Conservation (phyloP, 176 grass and related monocot species). For the Ensete glaucum region DNA sequence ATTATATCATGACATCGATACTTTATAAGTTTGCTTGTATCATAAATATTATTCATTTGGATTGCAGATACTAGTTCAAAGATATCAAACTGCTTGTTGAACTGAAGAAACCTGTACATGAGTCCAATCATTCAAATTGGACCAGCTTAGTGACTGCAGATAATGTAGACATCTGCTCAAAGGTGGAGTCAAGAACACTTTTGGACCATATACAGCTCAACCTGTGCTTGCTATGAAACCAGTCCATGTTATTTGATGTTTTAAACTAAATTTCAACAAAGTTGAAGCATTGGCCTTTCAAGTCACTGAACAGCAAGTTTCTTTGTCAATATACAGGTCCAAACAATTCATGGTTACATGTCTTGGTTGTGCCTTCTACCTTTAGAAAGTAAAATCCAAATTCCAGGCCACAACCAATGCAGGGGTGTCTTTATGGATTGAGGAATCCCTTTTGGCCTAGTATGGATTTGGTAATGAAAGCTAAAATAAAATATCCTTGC, state of each 20-base stretch:
- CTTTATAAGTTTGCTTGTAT: too few species aligned
- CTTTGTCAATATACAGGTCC: neutral
- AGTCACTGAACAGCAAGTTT: neutral
- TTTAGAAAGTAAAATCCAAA: constrained; percentile 3
- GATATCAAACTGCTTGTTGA: neutral
- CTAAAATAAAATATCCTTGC: neutral
- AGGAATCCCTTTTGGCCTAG: neutral
- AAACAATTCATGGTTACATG: neutral
- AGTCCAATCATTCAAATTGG: neutral
- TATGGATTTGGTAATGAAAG: constrained; percentile 7
- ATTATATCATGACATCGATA: too few species aligned
- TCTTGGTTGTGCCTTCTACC: neutral
- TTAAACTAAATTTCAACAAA: neutral
- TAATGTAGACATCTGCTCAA: neutral
- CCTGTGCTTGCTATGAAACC: neutral
- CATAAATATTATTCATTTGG: too few species aligned
- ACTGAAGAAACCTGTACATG: neutral
- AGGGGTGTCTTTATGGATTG: neutral
- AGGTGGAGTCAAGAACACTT: neutral
- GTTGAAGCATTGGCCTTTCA: neutral
- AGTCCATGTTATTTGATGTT: neutral
- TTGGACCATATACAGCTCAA: neutral
- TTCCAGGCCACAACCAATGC: constrained; percentile 11
- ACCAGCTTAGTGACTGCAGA: neutral
- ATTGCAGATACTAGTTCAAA: neutral